Evolutionary conservation across 176 grass and related monocot species (phyloP), one percentile per base, ranked within the genome.

Genomic region (Carex parvula): DNA sequence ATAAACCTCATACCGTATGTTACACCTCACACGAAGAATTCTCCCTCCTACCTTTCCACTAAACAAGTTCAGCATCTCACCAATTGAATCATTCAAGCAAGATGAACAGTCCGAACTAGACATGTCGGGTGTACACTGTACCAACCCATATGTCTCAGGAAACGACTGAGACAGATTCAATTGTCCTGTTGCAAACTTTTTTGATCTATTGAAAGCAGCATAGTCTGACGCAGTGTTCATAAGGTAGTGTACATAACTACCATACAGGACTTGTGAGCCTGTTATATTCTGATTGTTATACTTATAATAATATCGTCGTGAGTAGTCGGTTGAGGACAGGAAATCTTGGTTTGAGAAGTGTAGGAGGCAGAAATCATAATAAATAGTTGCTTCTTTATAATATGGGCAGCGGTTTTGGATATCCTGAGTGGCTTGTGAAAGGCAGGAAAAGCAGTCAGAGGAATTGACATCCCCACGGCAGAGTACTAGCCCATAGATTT

Each of bases 391-490:
- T 1, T 75, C 85, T 84, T 37, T 92, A 8, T 22, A 7, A 65
- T 66, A 79, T 29, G 87, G 79, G 62, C 90, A 95, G 29, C 35
- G 4, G 32, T 84, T 80, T 81, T 37, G 79, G 57, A 84, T 78
- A 8, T 67, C 73, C 2, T 18, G 72, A 81, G 79, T 60, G 7
- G 87, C 88, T 21, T 76, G 60, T 18, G 60, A 81, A 48, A 93
- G 65, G 87, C 93, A 93, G 24, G 69, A 7, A 42, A 6, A 3
- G 80, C 93, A 95, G 6, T 18, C 3, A 22, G 83, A 48, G 39
- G 79, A 17, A 69, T 91, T 92, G 8, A 53, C 17, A 80, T 96
- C 93, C 0, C 90, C 90, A 4, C 90, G 90, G 64, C 93, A 95
- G 56, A 92, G 87, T 18, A 84, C 89, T 9, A 95, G 16, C 32